Base-by-base conservation (phyloP, 2,329 filamentous ascomycete genomes). In the Thyridium curvatum region DNA sequence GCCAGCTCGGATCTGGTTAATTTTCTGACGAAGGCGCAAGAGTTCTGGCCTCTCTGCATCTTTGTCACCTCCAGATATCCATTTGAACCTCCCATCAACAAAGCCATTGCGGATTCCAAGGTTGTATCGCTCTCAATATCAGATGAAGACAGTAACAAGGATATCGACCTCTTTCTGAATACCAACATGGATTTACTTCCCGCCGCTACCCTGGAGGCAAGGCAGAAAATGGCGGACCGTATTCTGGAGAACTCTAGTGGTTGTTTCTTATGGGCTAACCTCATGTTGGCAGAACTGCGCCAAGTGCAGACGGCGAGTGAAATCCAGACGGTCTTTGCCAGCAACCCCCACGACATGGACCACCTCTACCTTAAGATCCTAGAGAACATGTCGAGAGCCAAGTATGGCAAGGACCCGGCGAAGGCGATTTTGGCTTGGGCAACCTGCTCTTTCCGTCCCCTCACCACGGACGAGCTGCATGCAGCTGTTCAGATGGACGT, bases 261-360 rank as follows among this genome's bases (percentile, higher is more conserved):
- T 2, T 56, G 48, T 28, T 61, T 61, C 34, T 40, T 59, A 3
- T 60, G 56, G 56, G 55, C 52, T 0, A 43, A 45, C 7, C 32
- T 60, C 1, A 45, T 59, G 2, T 44, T 51, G 4, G 39, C 37
- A 8, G 52, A 58, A 16, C 40, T 60, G 3, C 48, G 47, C 8
- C 38, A 50, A n/a, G 54, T 47, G 3, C 48, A 52, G 2, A 58
- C 48, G 2, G 42, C 44, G 1, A 44, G 29, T 5, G 52, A 54
- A 3, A 49, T 53, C 3, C 35, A 39, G 1, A 41, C 47, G 29
- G 52, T 59, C 0, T 40, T 60, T 9, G 42, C 46, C 6, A 50
- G 41, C 18, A 46, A 47, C 12, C 55, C 48, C 12, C 47, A 45
- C 2, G 46, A 54, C 33, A 60, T 60, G 55, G 45, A 54, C 31